These are phyloP conservation scores for Euphorbia pulcherrima DNA, from an alignment of 345 rosid genomes.

Conservation along the genomic window DNA sequence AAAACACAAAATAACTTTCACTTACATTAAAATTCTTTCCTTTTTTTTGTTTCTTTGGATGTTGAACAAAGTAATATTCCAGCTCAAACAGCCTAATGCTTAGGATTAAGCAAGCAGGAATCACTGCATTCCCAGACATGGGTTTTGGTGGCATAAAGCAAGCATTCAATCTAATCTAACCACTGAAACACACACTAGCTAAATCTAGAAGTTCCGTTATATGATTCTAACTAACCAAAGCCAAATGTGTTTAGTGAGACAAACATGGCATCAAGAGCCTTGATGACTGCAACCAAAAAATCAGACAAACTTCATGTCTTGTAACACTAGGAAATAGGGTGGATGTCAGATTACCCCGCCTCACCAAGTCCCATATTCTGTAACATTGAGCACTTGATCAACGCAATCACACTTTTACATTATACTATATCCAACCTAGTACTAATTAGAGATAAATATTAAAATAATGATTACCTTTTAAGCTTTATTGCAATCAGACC, in stretches of 20 bases:
- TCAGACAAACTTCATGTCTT: background rate
- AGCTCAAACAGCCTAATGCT: too few species aligned
- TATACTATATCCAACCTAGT: background rate
- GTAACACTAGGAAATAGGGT: background rate
- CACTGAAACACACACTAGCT: background rate
- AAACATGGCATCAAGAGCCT: background rate
- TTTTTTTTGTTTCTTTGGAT: too few species aligned
- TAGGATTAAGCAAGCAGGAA: background rate
- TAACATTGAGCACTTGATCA: background rate
- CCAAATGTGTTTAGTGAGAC: background rate
- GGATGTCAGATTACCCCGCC: background rate
- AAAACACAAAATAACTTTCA: background rate
- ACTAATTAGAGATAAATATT: background rate
- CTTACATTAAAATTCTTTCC: background rate
- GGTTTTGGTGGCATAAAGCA: background rate
- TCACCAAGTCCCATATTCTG: background rate
- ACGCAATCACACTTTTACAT: background rate
- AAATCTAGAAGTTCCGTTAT: background rate
- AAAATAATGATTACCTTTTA: constrained; percentile 19
- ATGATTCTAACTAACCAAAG: background rate
- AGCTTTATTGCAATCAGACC: constrained; percentile 22
- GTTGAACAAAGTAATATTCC: background rate
- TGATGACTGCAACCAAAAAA: background rate
- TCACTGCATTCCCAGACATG: background rate
- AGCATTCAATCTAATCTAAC: background rate